Evolutionary conservation across 352 stramenopile species (phyloP).

Genomic region (Globisporangium camurandrum): DNA sequence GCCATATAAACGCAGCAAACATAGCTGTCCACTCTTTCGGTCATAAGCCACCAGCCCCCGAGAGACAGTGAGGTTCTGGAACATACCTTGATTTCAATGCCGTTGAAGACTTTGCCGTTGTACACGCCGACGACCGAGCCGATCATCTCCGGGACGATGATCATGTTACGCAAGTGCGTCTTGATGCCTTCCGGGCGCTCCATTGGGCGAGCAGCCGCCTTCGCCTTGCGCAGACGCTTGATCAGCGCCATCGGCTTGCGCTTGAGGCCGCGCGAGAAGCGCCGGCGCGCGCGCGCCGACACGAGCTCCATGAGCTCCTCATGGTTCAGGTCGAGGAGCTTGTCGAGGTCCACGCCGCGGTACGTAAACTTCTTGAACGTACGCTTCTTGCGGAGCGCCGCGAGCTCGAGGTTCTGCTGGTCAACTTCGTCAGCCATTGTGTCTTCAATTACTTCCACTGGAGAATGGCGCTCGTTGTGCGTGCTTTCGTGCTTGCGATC

Average conservation of each 20-base stretch:
- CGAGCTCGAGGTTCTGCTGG: conserved; percentile 81
- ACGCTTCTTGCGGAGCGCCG: conserved; percentile 98
- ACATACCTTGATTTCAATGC: conserved; percentile 99
- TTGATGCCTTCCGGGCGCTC: conserved; percentile 99
- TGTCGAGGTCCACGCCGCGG: conserved; percentile 98
- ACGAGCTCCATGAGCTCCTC: conserved; percentile 99
- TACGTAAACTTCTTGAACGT: conserved; percentile 99
- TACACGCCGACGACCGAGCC: conserved; percentile 99
- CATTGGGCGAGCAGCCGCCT: conserved; percentile 95
- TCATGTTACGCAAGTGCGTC: conserved; percentile 99
- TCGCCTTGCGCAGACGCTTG: conserved; percentile 98
- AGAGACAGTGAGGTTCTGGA: conserved; percentile 78
- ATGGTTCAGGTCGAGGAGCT: conserved; percentile 98
- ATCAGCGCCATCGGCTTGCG: conserved; percentile 99
- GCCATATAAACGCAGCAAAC: background rate
- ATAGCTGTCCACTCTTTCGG: conserved; percentile 47
- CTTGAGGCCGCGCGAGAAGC: conserved; percentile 98
- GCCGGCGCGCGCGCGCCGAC: conserved; percentile 92
- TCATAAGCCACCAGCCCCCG: conserved; percentile 74
- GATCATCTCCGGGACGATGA: conserved; percentile 99
- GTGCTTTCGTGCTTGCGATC: too few relatives aligned
- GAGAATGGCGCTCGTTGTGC: too few relatives aligned
- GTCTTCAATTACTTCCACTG: conserved; percentile 15
- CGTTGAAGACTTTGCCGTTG: conserved; percentile 99
- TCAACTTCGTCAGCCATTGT: conserved; percentile 44